Conservation (phyloP, 768 basidiomycete species). For the Boletus fagicola region DNA sequence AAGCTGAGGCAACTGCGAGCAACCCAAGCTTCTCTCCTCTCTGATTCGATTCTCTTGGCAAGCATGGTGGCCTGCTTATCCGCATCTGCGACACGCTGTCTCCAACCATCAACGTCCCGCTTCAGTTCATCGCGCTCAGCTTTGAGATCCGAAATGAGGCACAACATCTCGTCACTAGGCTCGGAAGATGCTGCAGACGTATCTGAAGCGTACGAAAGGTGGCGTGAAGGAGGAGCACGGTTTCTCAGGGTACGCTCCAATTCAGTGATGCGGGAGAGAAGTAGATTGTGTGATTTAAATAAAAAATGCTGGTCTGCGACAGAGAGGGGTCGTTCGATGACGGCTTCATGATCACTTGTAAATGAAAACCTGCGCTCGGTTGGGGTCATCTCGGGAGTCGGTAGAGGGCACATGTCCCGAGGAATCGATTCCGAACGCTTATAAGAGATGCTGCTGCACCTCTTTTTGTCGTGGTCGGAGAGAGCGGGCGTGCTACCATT, state of each 20-base stretch:
- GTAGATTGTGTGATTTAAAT: slow-evolving; percentile 78
- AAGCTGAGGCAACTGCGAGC: slow-evolving; percentile 70
- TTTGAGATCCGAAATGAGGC: slow-evolving; percentile 74
- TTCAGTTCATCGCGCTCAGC: slow-evolving; percentile 87
- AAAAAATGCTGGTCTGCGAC: slow-evolving; percentile 82
- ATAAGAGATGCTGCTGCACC: slow-evolving; percentile 77
- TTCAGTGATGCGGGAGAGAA: slow-evolving; percentile 78
- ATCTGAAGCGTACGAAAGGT: slow-evolving; percentile 51
- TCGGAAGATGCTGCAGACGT: slow-evolving; percentile 39
- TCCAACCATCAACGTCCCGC: slow-evolving; percentile 87
- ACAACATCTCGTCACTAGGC: slow-evolving; percentile 76
- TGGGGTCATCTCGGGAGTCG: slow-evolving; percentile 76
- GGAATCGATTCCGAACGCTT: slow-evolving; percentile 45
- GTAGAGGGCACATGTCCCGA: slow-evolving; percentile 47
- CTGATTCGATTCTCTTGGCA: slow-evolving; percentile 67
- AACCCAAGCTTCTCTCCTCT: slow-evolving; percentile 80
- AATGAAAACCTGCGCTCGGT: slow-evolving; percentile 46
- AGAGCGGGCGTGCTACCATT: slow-evolving; percentile 26
- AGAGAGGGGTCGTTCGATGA: slow-evolving; percentile 52
- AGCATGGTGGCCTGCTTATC: slow-evolving; percentile 69
- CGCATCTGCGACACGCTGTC: slow-evolving; percentile 69
- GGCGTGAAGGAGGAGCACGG: slow-evolving; percentile 45
- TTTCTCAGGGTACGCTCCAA: slow-evolving; percentile 64
- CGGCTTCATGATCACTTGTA: slow-evolving; percentile 20
- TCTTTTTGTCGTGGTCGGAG: slow-evolving; percentile 34